Evolutionary conservation across 352 stramenopile genomes (phyloP).

Genomic region (Pythium guiyangense): DNA sequence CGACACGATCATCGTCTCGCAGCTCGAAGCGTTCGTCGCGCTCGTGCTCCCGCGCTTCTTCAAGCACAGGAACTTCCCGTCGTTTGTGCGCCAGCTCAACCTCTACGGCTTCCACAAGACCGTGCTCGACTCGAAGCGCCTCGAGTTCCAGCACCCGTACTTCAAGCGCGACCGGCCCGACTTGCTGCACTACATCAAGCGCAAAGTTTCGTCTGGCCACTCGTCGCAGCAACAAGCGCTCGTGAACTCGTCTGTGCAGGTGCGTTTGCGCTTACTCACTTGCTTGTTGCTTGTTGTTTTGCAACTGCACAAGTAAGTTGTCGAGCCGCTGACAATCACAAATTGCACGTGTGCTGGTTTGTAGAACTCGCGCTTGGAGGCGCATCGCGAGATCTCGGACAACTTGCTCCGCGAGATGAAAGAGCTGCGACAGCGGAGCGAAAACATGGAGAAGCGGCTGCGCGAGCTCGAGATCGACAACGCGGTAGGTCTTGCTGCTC

Average conservation of each 20-base stretch:
- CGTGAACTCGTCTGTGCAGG: conserved; percentile 54
- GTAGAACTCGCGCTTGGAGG: conserved; percentile 65
- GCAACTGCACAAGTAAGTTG: no score
- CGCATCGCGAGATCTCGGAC: conserved; percentile 73
- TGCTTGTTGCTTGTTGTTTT: no score
- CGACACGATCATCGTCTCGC: conserved; percentile 91
- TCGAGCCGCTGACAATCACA: no score
- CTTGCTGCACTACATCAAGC: conserved; percentile 85
- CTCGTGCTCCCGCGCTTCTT: conserved; percentile 89
- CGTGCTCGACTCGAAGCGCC: conserved; percentile 87
- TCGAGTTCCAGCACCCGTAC: conserved; percentile 92
- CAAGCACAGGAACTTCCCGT: conserved; percentile 92
- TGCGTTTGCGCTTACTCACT: no score
- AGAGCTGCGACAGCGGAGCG: conserved; percentile 72
- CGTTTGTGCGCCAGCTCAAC: conserved; percentile 93
- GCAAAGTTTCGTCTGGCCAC: conserved; percentile 69
- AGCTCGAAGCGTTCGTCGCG: conserved; percentile 77
- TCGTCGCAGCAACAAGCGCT: conserved; percentile 28
- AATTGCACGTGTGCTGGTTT: not conserved
- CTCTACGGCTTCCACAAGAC: conserved; percentile 94
- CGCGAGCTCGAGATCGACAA: conserved; percentile 85
- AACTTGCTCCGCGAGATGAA: conserved; percentile 82
- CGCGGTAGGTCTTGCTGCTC: conserved; percentile 30
- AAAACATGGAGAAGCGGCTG: conserved; percentile 86
- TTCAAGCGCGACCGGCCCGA: conserved; percentile 87